Percentiles rank a stretch among this genome's conserved stretches.
phyloP scores from a whole-genome alignment of 23 red algal genomes.

The Chondrus crispus region DNA sequence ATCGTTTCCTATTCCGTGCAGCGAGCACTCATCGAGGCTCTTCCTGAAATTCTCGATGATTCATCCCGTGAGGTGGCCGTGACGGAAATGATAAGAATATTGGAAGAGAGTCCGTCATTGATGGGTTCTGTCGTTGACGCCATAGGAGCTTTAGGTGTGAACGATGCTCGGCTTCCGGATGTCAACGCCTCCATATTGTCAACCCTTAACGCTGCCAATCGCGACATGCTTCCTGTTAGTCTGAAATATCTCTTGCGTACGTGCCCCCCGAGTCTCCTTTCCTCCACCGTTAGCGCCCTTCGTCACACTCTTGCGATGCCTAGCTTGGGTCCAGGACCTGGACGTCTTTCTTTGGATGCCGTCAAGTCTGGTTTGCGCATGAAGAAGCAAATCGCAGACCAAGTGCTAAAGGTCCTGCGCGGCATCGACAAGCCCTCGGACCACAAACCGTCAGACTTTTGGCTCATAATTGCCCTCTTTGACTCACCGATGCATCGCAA shows the following conservation, averaged over 20 bases:
- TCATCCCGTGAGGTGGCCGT: slow-evolving; percentile 30
- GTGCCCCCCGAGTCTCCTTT: slow-evolving; percentile 35
- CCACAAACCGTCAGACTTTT: slow-evolving; percentile 60
- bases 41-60: slow-evolving; percentile 66
- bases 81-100: slow-evolving; percentile 20
- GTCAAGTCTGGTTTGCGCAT: slow-evolving; percentile 40
- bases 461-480: slow-evolving; percentile 43
- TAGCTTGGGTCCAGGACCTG: slow-evolving; percentile 37
- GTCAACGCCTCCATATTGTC: slow-evolving; percentile 62
- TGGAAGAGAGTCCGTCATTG: slow-evolving; percentile 38
- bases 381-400: slow-evolving; percentile 41
- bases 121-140: slow-evolving; percentile 56
- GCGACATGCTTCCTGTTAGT: slow-evolving; percentile 52
- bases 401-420: slow-evolving; percentile 11
- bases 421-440: slow-evolving; percentile 14
- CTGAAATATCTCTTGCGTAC: slow-evolving; percentile 43
- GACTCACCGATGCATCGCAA: slow-evolving; percentile 66
- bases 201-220: slow-evolving; percentile 33
- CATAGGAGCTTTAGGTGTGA: slow-evolving; percentile 42
- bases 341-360: slow-evolving; percentile 54
- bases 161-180: slow-evolving; percentile 24
- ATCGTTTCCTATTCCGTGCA: slow-evolving; percentile 35
- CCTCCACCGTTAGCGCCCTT: slow-evolving; percentile 29
- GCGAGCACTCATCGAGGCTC: slow-evolving; percentile 39
- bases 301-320: slow-evolving; percentile 42